Base-by-base conservation (phyloP, 345 rosid species). In the Orychophragmus violaceus region DNA sequence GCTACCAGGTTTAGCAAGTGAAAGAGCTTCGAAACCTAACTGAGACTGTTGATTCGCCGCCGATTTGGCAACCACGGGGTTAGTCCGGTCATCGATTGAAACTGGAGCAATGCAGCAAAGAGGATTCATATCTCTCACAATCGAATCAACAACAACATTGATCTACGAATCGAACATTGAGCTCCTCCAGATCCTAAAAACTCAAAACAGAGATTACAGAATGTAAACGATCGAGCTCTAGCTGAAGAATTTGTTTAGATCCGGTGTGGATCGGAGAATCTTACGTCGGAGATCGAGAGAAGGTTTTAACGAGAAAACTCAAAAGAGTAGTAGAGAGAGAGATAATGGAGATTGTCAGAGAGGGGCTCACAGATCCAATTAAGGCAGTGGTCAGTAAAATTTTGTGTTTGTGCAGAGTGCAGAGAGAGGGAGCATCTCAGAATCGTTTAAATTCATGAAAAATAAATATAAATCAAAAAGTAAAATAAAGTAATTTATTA, bases 91-190 rank as follows among this genome's bases (percentile, higher is more conserved):
- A 67, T 91, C 96, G 81, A 91, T 76, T 55, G 97, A 91, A 45
- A 94, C 96, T 35, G 97, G 99, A 79, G 99, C 97, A 94, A 94
- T 94, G 97, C 99, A 94, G 87, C 99, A 94, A 52, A 94, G 87
- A 49, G 99, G 99, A 81, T 94, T 94, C 97, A 91, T 68, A 2
- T 44, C 39, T 21, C 49, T 21, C 30, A 70, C 13, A 45, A 56
- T 24, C 45, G 10, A 60, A 51, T 27, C 61, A 69, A 58, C 32
- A 57, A 68, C n/a, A 53, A 57, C 70, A 72, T 56, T 63, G 50
- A 56, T 56, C 32, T 37, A 51, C 9, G 24, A 59, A 60, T 50
- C 54, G 6, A 41, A 52, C 32, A 60, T 39, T 22, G 12, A 56
- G 14, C n/a, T n/a, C n/a, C 27, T 5, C 21, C 64, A 58, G 51